Evolutionary conservation across 495 filamentous ascomycete species (phyloP).

Genomic region (Acidomyces sp.): DNA sequence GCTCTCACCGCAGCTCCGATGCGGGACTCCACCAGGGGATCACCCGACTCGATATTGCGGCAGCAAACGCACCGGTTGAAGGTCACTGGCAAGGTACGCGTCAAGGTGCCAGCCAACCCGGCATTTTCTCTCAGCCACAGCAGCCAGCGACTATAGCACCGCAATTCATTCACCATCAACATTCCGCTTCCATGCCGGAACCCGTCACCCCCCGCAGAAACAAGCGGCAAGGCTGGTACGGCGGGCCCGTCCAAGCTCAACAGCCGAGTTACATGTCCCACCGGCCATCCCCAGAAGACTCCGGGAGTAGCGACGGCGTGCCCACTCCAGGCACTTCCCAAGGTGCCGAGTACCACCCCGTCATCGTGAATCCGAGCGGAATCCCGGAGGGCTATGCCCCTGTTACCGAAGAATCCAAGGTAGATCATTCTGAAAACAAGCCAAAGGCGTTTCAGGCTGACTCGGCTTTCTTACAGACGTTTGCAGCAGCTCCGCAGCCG

Average conservation of each 20-base stretch:
- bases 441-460: conserved; percentile 12
- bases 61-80: conserved; percentile 33
- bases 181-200: conserved; percentile 21
- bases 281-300: conserved; percentile 57
- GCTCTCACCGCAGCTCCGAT: conserved; percentile 43
- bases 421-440: conserved; percentile 32
- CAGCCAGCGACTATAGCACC: conserved; percentile 18
- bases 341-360: conserved; percentile 48
- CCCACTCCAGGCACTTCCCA: conserved; percentile 49
- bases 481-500: conserved; percentile 7
- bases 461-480: conserved; percentile 7
- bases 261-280: conserved; percentile 28
- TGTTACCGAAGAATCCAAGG: conserved; percentile 29
- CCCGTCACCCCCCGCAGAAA: conserved; percentile 41
- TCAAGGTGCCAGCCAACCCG: conserved; percentile 22
- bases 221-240: conserved; percentile 59
- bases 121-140: conserved; percentile 23
- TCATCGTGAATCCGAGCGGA: conserved; percentile 52
- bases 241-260: conserved; percentile 37
- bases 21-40: conserved; percentile 60
- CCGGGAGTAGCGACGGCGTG: conserved; percentile 57
- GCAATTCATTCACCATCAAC: conserved; percentile 11
- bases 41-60: conserved; percentile 56
- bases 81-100: conserved; percentile 14
- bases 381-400: conserved; percentile 42